Percentiles rank a stretch among this genome's conserved stretches.
phyloP scores from a whole-genome alignment of 768 basidiomycete species.

The Tylopilus sp. region DNA sequence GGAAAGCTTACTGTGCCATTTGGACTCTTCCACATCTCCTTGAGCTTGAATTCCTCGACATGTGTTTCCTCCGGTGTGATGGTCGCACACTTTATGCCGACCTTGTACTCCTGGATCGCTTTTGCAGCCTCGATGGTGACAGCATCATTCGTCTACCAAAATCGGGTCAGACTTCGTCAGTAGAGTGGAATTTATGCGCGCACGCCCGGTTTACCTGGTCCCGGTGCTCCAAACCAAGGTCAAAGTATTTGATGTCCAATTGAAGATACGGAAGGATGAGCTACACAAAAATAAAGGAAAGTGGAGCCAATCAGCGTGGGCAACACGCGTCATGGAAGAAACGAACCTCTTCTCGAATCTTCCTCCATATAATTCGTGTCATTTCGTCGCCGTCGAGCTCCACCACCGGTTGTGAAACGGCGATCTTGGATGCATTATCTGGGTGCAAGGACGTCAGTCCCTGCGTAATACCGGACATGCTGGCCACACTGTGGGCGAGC shows the following conservation, averaged over 20 bases:
- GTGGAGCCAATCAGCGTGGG: background rate
- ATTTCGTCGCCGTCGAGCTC: slow-evolving; percentile 98
- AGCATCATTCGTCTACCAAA: slow-evolving; percentile 78
- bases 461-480: background rate
- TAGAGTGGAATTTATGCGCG: background rate
- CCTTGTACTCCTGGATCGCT: slow-evolving; percentile 90
- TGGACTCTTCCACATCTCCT: slow-evolving; percentile 98
- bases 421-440: slow-evolving; percentile 53
- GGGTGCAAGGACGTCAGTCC: slow-evolving; percentile 2
- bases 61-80: slow-evolving; percentile 98
- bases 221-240: slow-evolving; percentile 91
- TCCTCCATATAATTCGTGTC: slow-evolving; percentile 99
- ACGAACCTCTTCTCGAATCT: slow-evolving; percentile 89
- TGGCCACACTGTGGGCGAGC: background rate
- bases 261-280: slow-evolving; percentile 94
- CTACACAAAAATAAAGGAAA: slow-evolving; percentile 39
- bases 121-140: slow-evolving; percentile 93
- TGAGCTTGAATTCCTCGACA: slow-evolving; percentile 94
- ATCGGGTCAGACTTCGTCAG: slow-evolving; percentile 1
- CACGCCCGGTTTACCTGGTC: slow-evolving; percentile 60
- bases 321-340: background rate
- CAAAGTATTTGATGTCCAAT: slow-evolving; percentile 97
- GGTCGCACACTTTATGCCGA: slow-evolving; percentile 99
- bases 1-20: slow-evolving; percentile 76
- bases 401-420: slow-evolving; percentile 84